Percentiles rank a stretch among this genome's conserved stretches.
Evolutionary conservation across 352 stramenopile genomes (phyloP).

Genomic region (Pythium scleroteichum): DNA sequence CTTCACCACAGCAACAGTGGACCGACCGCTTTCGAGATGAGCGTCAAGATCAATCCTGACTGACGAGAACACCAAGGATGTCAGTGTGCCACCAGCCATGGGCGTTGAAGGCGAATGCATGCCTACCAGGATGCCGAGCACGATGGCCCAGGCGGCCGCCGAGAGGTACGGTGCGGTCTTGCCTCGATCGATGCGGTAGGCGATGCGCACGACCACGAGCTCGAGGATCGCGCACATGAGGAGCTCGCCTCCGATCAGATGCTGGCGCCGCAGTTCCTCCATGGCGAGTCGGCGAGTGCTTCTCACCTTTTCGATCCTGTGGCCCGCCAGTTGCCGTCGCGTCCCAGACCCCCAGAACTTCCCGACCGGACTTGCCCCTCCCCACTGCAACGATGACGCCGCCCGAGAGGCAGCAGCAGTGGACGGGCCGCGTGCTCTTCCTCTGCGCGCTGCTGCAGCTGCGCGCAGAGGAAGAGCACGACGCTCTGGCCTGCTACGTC

Average conservation of each 20-base stretch:
- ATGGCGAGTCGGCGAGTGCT: constrained; percentile 13
- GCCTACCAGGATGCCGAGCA: constrained; percentile 45
- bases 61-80: background rate
- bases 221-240: constrained; percentile 48
- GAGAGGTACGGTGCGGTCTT: constrained; percentile 42
- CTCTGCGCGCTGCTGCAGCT: constrained; percentile 20
- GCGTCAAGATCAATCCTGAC: constrained; percentile 17
- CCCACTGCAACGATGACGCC: background rate
- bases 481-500: constrained; percentile 53
- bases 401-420: constrained; percentile 19
- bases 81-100: too few species aligned
- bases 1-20: background rate
- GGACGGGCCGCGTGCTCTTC: constrained; percentile 16
- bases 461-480: constrained; percentile 6
- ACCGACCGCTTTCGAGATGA: constrained; percentile 27
- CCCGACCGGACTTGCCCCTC: background rate
- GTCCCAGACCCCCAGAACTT: constrained; percentile 5
- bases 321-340: background rate
- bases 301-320: too few species aligned
- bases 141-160: constrained; percentile 53
- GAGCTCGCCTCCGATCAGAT: constrained; percentile 46
- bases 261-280: constrained; percentile 26
- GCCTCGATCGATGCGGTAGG: constrained; percentile 52
- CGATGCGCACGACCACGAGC: constrained; percentile 53
- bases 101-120: background rate